A percentile compares a stretch with the other conserved stretches of the same genome.
Evolutionary conservation across 495 filamentous ascomycete species (phyloP).

Genomic region (Lasiosphaeria miniovina): DNA sequence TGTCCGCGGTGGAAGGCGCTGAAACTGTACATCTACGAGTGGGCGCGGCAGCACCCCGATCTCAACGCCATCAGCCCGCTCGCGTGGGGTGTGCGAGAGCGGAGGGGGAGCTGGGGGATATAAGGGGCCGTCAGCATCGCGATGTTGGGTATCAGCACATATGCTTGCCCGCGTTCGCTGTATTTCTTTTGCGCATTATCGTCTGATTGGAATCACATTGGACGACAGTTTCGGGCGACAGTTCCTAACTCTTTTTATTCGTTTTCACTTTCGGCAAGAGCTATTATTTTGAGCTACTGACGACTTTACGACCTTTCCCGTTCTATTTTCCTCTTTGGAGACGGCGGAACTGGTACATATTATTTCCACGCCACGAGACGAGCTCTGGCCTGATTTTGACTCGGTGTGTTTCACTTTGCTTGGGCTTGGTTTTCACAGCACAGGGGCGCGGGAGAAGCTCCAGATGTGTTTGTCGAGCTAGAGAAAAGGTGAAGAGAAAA

Average conservation of each 20-base stretch:
- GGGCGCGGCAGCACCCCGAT: constrained; percentile 73
- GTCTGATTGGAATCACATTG: no score
- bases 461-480: background rate
- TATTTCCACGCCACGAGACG: background rate
- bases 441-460: background rate
- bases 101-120: constrained; percentile 82
- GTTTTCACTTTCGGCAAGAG: background rate
- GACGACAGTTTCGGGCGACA: no score
- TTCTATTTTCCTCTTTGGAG: constrained; percentile 2
- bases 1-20: constrained; percentile 75
- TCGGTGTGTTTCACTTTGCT: background rate
- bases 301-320: constrained; percentile 1
- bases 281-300: background rate
- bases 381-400: background rate
- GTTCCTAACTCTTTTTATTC: background rate
- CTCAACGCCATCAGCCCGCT: constrained; percentile 55
- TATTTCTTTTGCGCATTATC: no score
- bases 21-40: constrained; percentile 75
- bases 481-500: background rate
- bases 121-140: constrained; percentile 26
- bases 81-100: constrained; percentile 68
- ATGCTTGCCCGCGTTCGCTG: no score
- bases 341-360: background rate
- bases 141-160: no score
- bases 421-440: constrained; percentile 4